These are phyloP conservation scores for Gossypium arboreum DNA, from an alignment of 345 rosid species.

Conservation along the genomic window DNA sequence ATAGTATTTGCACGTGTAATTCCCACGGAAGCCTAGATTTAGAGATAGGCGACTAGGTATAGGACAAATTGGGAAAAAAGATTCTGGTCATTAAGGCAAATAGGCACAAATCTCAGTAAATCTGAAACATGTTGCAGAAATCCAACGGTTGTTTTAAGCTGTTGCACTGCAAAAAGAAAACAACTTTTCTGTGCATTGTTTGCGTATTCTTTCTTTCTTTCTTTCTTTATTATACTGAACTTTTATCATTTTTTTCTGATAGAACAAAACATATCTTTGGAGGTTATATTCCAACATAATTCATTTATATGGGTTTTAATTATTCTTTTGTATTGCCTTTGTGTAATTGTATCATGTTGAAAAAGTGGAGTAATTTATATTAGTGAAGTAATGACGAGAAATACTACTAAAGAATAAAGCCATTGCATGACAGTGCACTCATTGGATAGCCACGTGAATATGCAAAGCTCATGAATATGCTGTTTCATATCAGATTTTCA, in stretches of 20 bases:
- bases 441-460: constrained; percentile 25
- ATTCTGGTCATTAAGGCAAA: neutral
- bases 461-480: constrained; percentile 9
- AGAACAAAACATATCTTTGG: no score
- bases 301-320: neutral
- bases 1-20: neutral
- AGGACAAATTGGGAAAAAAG: neutral
- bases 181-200: constrained; percentile 12
- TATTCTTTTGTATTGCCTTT: no score
- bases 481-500: constrained; percentile 8
- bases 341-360: no score
- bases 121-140: constrained; percentile 11
- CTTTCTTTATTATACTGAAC: neutral
- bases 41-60: neutral
- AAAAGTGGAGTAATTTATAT: no score
- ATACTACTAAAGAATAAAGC: neutral
- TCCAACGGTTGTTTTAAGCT: constrained; percentile 22
- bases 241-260: no score
- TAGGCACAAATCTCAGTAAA: constrained; percentile 17
- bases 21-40: neutral
- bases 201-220: neutral
- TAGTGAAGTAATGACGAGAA: neutral
- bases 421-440: constrained; percentile 15
- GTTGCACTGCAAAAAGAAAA: neutral
- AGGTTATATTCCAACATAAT: neutral